These are phyloP conservation scores for Vaccinium vitisidaea DNA, from an alignment of 148 eudicot genomes.

Conservation along the genomic window DNA sequence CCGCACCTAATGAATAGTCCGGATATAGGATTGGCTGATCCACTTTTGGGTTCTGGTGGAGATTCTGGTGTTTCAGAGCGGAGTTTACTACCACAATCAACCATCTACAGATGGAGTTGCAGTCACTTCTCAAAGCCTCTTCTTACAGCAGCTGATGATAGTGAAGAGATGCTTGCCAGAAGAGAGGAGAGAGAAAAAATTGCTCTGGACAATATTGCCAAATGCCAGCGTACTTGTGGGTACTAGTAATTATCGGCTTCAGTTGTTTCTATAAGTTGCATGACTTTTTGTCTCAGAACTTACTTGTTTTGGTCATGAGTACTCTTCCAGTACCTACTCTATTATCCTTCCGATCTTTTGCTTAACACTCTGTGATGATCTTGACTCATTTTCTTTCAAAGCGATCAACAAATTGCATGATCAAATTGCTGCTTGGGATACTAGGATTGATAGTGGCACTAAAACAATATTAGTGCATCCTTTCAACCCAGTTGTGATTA, in stretches of 20 bases:
- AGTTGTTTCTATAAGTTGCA: background rate
- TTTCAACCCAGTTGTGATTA: slow-evolving; percentile 75
- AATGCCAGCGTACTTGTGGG: slow-evolving; percentile 89
- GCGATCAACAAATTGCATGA: slow-evolving; percentile 74
- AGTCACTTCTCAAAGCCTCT: slow-evolving; percentile 94
- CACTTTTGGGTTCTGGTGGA: slow-evolving; percentile 58
- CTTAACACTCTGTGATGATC: background rate
- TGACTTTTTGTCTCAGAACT: background rate
- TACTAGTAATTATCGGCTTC: slow-evolving; percentile 15
- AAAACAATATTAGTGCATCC: slow-evolving; percentile 73
- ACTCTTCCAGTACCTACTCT: background rate
- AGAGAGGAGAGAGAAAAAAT: slow-evolving; percentile 75
- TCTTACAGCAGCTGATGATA: slow-evolving; percentile 74
- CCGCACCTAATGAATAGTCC: slow-evolving; percentile 76
- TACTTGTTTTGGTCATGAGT: background rate
- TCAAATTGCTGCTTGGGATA: slow-evolving; percentile 96
- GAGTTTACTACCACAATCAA: slow-evolving; percentile 87
- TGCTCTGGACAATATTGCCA: slow-evolving; percentile 69
- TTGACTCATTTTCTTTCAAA: slow-evolving; percentile 23
- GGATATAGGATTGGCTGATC: slow-evolving; percentile 85
- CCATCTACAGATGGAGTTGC: slow-evolving; percentile 94
- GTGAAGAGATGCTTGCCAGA: slow-evolving; percentile 64
- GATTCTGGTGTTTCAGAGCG: slow-evolving; percentile 53
- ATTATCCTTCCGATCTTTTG: background rate
- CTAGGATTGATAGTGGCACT: slow-evolving; percentile 76